Conservation (phyloP, 202 grass and related monocot species). For the Brachypodium distachyon region DNA sequence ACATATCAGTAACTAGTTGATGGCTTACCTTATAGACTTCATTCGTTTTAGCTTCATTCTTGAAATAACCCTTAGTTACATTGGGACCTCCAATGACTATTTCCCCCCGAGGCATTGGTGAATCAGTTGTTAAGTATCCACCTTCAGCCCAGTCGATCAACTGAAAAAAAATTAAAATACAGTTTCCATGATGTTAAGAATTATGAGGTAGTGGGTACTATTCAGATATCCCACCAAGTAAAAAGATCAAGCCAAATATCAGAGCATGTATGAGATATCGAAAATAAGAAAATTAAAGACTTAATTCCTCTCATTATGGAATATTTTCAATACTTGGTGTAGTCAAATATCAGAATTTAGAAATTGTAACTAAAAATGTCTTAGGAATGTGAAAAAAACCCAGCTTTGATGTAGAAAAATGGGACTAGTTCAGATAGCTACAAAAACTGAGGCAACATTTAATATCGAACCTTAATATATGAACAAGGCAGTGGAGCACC, state of each 20-base stretch:
- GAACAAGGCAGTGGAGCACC: conserved; percentile 87
- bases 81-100: conserved; percentile 89
- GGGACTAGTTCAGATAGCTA: background rate
- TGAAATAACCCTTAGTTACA: conserved; percentile 88
- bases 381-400: background rate
- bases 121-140: conserved; percentile 76
- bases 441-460: background rate
- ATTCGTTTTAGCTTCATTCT: conserved; percentile 79
- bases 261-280: background rate
- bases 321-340: background rate
- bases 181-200: conserved; percentile 20
- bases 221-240: conserved; percentile 5
- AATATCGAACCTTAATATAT: conserved; percentile 68
- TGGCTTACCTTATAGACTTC: conserved; percentile 76
- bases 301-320: background rate
- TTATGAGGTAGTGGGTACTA: background rate
- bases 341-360: background rate
- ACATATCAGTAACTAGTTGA: background rate
- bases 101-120: conserved; percentile 85
- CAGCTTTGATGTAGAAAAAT: conserved; percentile 14
- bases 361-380: background rate
- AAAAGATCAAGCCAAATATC: background rate
- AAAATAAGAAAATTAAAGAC: background rate
- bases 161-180: conserved; percentile 56
- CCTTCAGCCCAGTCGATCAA: conserved; percentile 82